phyloP scores from a whole-genome alignment of 176 grass and related monocot species.

The Aegilops longissima region DNA sequence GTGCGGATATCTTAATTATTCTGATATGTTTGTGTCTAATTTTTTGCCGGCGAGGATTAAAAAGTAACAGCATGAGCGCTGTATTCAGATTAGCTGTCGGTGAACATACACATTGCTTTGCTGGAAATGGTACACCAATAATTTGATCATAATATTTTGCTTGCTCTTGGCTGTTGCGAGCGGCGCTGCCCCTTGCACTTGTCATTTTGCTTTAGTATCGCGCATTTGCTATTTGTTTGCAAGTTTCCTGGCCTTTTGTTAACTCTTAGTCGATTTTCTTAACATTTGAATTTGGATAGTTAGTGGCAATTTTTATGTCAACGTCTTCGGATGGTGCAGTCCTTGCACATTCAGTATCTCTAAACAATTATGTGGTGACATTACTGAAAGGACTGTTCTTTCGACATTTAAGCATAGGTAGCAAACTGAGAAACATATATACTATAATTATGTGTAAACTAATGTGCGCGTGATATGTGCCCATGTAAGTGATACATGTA shows the following conservation, averaged over 20 bases:
- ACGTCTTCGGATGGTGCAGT: neutral
- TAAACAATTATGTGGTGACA: neutral
- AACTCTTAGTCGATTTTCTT: neutral
- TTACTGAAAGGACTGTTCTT: neutral
- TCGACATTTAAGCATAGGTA: neutral
- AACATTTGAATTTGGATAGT: neutral
- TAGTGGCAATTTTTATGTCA: neutral
- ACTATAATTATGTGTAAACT: neutral
- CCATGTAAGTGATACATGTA: neutral
- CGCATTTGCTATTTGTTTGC: neutral
- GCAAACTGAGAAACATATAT: neutral
- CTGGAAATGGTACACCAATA: neutral
- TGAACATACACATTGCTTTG: neutral
- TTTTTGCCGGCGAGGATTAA: constrained; percentile 16
- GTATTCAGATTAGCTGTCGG: neutral
- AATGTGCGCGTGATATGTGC: neutral
- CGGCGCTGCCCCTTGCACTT: neutral
- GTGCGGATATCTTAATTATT: constrained; percentile 76
- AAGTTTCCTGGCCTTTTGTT: neutral
- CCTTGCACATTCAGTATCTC: neutral
- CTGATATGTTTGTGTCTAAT: constrained; percentile 19
- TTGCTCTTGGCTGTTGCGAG: neutral
- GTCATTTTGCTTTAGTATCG: neutral
- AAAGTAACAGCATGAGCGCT: neutral
- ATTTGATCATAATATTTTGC: neutral